phyloP scores from a whole-genome alignment of 2,329 filamentous ascomycete species.

The Pyricularia grisea region DNA sequence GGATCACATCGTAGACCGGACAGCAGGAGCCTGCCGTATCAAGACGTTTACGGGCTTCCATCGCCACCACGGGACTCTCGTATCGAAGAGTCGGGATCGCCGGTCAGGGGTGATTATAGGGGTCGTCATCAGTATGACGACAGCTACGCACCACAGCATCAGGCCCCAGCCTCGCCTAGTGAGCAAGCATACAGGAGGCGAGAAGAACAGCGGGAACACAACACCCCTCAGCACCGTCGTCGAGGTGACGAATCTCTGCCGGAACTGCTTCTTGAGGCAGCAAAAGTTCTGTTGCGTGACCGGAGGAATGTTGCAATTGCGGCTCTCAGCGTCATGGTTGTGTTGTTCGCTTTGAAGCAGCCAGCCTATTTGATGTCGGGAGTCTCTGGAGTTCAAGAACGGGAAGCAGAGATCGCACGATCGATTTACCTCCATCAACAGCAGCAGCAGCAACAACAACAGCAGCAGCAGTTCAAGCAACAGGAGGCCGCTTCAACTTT shows the following conservation, averaged over 20 bases:
- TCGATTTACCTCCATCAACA: conserved; percentile 5
- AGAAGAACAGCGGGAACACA: not conserved
- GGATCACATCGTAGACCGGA: not conserved
- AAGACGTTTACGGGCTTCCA: not conserved
- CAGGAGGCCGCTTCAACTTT: conserved; percentile 7
- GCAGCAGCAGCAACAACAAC: conserved; percentile 8
- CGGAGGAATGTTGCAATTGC: conserved; percentile 50
- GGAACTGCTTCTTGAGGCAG: conserved; percentile 44
- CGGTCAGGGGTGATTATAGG: not conserved
- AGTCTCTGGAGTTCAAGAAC: conserved; percentile 1
- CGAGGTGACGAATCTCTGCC: conserved; percentile 34
- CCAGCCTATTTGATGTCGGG: not conserved
- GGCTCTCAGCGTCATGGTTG: conserved; percentile 41
- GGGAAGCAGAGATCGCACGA: conserved; percentile 4
- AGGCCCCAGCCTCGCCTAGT: conserved; percentile 15
- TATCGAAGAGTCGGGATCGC: not conserved
- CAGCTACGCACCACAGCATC: conserved; percentile 14
- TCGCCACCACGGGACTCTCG: not conserved
- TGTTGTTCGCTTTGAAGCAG: conserved; percentile 35
- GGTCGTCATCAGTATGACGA: conserved; percentile 6
- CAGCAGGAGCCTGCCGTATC: not conserved
- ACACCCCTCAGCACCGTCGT: not conserved
- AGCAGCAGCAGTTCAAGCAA: conserved; percentile 8
- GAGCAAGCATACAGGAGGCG: conserved; percentile 20
- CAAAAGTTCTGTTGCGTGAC: conserved; percentile 44